Evolutionary conservation across 805 yeast species (phyloP), one percentile per base, ranked within the genome.

Genomic region (Sugiyamaella lignohabitans): DNA sequence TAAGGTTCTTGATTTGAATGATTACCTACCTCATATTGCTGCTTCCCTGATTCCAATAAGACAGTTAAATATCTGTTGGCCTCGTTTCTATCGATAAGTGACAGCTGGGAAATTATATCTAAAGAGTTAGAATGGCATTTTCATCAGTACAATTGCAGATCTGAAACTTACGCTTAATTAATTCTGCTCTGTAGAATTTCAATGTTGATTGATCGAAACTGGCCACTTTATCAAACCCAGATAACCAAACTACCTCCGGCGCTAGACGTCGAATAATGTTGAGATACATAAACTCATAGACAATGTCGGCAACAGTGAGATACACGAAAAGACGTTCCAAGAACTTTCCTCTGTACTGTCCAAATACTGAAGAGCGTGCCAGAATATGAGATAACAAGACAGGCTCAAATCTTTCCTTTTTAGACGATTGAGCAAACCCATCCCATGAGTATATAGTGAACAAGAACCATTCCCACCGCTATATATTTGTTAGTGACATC

Each of bases 401-500:
- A 2, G 47, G 47, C 32, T 40, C 40, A 38, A 37, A 38, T 18
- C 18, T 35, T 4, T 16, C 20, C 14, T 14, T 21, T 17, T 14
- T 4, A 22, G 2, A 14, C 6, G 39, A n/a, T 10, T 36, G n/a
- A n/a, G 21, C 8, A 4, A 38, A 27, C 6, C 19, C 21, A 11
- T 23, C 23, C 47, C 47, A 44, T 14, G 42, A 40, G 32, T 38
- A 44, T 32, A 19, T 37, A 16, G 42, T 38, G 14, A 30, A 16
- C 30, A 44, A 16, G 23, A 44, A 44, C 47, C 42, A 37, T 4
- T 39, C 22, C 38, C 43, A 38, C 18, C 34, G 32, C 46, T 43
- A 35, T 16, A 27, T 24, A 19, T 38, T 38, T 16, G 45, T 36
- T 29, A 29, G 4, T 20, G 39, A 18, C 16, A 34, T 16, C 4